Conservation (phyloP, 768 basidiomycete species). For the Lentinula guzmanii region DNA sequence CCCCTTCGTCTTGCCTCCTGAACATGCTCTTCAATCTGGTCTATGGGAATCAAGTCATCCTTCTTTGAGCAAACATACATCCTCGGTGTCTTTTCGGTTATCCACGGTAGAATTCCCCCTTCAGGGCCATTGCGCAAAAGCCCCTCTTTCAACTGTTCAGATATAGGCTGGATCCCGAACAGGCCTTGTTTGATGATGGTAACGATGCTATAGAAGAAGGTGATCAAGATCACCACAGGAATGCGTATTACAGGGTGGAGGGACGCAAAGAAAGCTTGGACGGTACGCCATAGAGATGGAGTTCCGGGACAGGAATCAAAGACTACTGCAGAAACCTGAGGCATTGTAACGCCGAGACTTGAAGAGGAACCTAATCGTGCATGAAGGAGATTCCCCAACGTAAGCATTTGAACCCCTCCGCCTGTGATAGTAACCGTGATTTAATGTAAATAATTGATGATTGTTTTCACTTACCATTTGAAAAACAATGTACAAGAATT, state of each 20-base stretch:
- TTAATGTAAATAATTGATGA: neutral
- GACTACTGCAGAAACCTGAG: slow-evolving; percentile 24
- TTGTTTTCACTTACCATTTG: slow-evolving; percentile 30
- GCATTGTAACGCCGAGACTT: slow-evolving; percentile 8
- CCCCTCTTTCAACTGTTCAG: slow-evolving; percentile 20
- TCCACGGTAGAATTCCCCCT: slow-evolving; percentile 28
- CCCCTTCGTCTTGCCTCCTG: slow-evolving; percentile 23
- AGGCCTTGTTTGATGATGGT: slow-evolving; percentile 15
- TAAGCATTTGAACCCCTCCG: slow-evolving; percentile 30
- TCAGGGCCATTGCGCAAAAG: slow-evolving; percentile 20
- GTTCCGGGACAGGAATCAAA: slow-evolving; percentile 42
- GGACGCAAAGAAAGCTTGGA: slow-evolving; percentile 25
- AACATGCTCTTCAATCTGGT: slow-evolving; percentile 32
- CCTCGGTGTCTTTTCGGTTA: slow-evolving; percentile 27
- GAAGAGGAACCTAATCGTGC: slow-evolving; percentile 1
- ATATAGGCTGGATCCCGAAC: slow-evolving; percentile 14
- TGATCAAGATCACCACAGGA: slow-evolving; percentile 18
- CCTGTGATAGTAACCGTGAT: slow-evolving; percentile 19
- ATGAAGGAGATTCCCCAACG: slow-evolving; percentile 26
- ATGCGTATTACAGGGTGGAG: slow-evolving; percentile 20
- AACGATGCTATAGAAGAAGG: slow-evolving; percentile 18
- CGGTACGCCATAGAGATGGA: slow-evolving; percentile 17
- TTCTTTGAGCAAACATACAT: slow-evolving; percentile 40
- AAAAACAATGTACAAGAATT: slow-evolving; percentile 41
- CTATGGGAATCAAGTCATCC: slow-evolving; percentile 32